Evolutionary conservation across 106 monocot genomes (phyloP).

Genomic region (Narthecium ossifragum): DNA sequence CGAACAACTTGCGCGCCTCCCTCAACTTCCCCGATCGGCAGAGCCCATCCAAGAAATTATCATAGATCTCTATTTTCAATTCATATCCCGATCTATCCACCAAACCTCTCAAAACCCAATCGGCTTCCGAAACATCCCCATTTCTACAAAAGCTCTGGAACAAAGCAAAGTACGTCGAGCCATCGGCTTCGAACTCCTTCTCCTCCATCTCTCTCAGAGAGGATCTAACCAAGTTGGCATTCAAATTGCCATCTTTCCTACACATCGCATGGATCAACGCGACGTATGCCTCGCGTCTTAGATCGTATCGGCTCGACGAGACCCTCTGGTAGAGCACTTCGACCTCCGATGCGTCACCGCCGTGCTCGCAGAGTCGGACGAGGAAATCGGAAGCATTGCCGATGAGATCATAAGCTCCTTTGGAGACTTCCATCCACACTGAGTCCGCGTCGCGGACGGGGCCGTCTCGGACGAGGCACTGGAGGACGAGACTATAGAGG

Average conservation of each 20-base stretch:
- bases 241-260: background rate
- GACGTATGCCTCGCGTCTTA: conserved; percentile 8
- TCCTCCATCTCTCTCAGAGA: conserved; percentile 28
- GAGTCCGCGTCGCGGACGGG: conserved; percentile 18
- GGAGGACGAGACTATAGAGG: conserved; percentile 27
- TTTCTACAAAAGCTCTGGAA: conserved; percentile 25
- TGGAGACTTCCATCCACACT: conserved; percentile 11
- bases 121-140: conserved; percentile 25
- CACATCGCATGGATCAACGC: conserved; percentile 21
- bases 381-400: conserved; percentile 11
- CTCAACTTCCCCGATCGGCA: conserved; percentile 27
- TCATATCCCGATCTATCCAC: conserved; percentile 5
- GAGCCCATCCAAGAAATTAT: conserved; percentile 20
- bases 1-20: conserved; percentile 39
- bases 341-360: conserved; percentile 8
- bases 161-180: conserved; percentile 21
- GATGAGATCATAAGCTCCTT: too few relatives aligned
- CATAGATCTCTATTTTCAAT: conserved; percentile 18
- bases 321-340: conserved; percentile 19
- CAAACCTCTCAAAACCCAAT: conserved; percentile 24
- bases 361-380: conserved; percentile 1
- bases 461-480: conserved; percentile 19
- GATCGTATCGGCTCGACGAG: conserved; percentile 5
- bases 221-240: conserved; percentile 11
- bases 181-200: conserved; percentile 24